phyloP scores from a whole-genome alignment of 495 filamentous ascomycete species.

The Penicillium antarcticum region DNA sequence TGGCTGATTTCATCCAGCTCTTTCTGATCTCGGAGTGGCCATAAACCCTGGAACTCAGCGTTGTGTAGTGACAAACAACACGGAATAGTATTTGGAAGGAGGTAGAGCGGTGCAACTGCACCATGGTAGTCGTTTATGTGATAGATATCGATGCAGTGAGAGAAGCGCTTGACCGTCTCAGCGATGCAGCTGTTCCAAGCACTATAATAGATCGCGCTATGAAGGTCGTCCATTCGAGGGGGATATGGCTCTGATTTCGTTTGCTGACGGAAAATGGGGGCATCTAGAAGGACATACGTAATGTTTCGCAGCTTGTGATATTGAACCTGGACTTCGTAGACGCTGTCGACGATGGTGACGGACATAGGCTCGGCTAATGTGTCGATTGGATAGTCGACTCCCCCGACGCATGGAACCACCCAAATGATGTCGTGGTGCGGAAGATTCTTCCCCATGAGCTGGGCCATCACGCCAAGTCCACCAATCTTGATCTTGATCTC shows the following conservation, averaged over 20 bases:
- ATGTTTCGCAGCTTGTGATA: conserved; percentile 66
- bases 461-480: conserved; percentile 66
- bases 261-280: conserved; percentile 68
- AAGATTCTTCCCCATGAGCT: conserved; percentile 68
- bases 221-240: conserved; percentile 70
- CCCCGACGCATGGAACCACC: conserved; percentile 70
- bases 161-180: conserved; percentile 55
- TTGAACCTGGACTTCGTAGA: conserved; percentile 63
- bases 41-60: conserved; percentile 72
- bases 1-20: conserved; percentile 66
- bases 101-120: conserved; percentile 67
- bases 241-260: conserved; percentile 68
- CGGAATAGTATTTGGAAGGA: conserved; percentile 57
- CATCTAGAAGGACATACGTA: conserved; percentile 69
- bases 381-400: conserved; percentile 62
- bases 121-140: conserved; percentile 84
- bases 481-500: conserved; percentile 73
- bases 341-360: conserved; percentile 60
- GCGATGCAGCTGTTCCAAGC: conserved; percentile 73
- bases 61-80: conserved; percentile 55
- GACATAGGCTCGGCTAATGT: conserved; percentile 58
- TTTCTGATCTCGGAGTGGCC: conserved; percentile 68
- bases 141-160: conserved; percentile 59
- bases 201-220: conserved; percentile 67
- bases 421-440: conserved; percentile 67